These are phyloP conservation scores for Acanthamoeba divionensis DNA, from an alignment of 208 protist species.

Conservation along the genomic window DNA sequence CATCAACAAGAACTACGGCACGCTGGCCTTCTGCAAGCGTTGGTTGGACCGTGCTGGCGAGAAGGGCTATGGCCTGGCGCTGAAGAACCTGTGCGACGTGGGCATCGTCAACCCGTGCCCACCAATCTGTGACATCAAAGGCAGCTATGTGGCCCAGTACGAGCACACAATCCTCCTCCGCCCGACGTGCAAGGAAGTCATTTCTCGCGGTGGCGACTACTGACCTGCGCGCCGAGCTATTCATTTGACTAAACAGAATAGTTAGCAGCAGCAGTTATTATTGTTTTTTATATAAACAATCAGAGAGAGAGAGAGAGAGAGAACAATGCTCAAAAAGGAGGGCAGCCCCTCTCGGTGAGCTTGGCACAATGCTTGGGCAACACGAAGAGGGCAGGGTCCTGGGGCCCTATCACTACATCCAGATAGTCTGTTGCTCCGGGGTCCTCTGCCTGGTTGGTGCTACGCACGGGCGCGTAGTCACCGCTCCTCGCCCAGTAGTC, in stretches of 20 bases:
- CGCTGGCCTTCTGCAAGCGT: constrained; percentile 96
- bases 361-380: constrained; percentile 38
- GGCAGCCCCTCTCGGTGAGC: background rate
- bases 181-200: constrained; percentile 94
- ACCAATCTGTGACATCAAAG: constrained; percentile 93
- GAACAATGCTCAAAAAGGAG: too few species aligned
- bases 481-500: constrained; percentile 13
- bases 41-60: constrained; percentile 93
- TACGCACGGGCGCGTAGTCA: background rate
- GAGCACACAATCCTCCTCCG: constrained; percentile 95
- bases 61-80: constrained; percentile 75
- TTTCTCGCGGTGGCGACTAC: constrained; percentile 95
- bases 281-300: too few species aligned
- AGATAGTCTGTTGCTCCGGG: constrained; percentile 51
- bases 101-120: constrained; percentile 86
- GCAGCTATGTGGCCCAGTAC: constrained; percentile 96
- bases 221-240: too few species aligned
- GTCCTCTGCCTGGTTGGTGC: constrained; percentile 50
- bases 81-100: constrained; percentile 80
- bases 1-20: constrained; percentile 87
- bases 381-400: constrained; percentile 47
- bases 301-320: too few species aligned
- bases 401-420: constrained; percentile 45
- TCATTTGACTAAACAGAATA: too few species aligned
- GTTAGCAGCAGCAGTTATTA: too few species aligned